Base-by-base conservation (phyloP, 2,329 filamentous ascomycete genomes). In the Alternaria ventricosa region DNA sequence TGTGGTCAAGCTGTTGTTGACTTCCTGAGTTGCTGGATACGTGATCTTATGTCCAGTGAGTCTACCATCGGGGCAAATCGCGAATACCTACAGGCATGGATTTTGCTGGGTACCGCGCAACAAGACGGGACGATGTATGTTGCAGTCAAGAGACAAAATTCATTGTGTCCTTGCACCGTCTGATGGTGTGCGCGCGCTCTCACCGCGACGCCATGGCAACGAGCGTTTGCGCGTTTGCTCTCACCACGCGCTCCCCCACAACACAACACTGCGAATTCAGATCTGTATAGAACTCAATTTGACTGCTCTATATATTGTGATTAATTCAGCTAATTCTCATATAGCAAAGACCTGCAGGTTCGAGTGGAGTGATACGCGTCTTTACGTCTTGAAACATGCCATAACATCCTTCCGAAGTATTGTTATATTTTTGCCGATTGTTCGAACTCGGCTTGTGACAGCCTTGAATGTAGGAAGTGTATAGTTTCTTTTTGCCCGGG, bases 51-150 rank as follows among this genome's bases (percentile, higher is more conserved):
- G 30, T 36, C 1, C 0, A 15, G 30, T n/a, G 7, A 36, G 30
- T 36, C 1, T 36, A 15, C 1, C 13, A 36, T 1, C 2, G 2
- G 30, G 2, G 30, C 1, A 36, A 8, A 36, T 1, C 1, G 1
- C 30, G 33, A 8, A 41, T 41, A 41, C 36, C 36, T 41, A 4
- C 36, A 18, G n/a, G 36, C 36, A 6, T 41, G 36, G 36, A 0
- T 36, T 33, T 33, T 2, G 30, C 5, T 15, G 12, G 13, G 30
- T 33, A 13, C 0, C 30, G 11, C 12, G 30, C 1, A 33, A 33
- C 28, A 6, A 10, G 28, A 30, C 10, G 28, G 3, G 28, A 30
- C 12, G 28, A 30, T 13, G 28, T 30, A 30, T 30, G 28, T 11
- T 30, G 28, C 28, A 30, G 28, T 30, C 28, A n/a, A 30, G 11